Conservation (phyloP, 139 green algal species). For the Zygnema cylindricum region DNA sequence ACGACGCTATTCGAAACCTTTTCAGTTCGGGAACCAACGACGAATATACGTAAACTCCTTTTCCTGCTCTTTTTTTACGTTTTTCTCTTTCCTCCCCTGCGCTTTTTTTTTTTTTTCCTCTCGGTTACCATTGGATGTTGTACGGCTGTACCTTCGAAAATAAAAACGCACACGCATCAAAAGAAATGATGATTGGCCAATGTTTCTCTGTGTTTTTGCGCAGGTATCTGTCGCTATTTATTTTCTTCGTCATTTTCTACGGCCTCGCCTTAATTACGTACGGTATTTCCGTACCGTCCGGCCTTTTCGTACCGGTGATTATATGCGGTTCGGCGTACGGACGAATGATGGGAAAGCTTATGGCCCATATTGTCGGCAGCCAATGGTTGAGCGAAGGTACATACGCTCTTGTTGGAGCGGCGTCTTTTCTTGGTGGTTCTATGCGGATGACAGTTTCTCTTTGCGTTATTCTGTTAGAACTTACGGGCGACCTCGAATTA, state of each 20-base stretch:
- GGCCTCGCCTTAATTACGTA: conserved; percentile 76
- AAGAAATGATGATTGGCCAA: no score
- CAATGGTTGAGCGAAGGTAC: conserved; percentile 69
- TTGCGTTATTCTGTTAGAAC: conserved; percentile 84
- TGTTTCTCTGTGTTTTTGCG: no score
- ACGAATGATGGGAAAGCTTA: conserved; percentile 77
- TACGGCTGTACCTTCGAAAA: no score
- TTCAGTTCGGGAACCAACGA: conserved; percentile 62
- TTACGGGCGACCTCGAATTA: conserved; percentile 81
- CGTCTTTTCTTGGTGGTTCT: conserved; percentile 76
- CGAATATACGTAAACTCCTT: not conserved
- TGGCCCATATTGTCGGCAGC: conserved; percentile 63
- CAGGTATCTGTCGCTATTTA: conserved; percentile 23
- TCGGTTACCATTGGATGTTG: no score
- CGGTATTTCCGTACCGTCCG: conserved; percentile 73
- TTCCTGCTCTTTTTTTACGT: not conserved
- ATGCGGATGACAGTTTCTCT: conserved; percentile 81
- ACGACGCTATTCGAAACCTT: conserved; percentile 86
- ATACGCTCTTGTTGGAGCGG: conserved; percentile 78
- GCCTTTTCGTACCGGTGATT: conserved; percentile 85
- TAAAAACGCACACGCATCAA: no score
- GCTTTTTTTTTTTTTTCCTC: no score
- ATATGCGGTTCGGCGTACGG: conserved; percentile 82
- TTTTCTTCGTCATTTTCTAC: conserved; percentile 69
- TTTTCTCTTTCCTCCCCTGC: no score